Evolutionary conservation across 2,329 filamentous ascomycete genomes (phyloP).

Genomic region (Paracoccidioides brasiliensis): DNA sequence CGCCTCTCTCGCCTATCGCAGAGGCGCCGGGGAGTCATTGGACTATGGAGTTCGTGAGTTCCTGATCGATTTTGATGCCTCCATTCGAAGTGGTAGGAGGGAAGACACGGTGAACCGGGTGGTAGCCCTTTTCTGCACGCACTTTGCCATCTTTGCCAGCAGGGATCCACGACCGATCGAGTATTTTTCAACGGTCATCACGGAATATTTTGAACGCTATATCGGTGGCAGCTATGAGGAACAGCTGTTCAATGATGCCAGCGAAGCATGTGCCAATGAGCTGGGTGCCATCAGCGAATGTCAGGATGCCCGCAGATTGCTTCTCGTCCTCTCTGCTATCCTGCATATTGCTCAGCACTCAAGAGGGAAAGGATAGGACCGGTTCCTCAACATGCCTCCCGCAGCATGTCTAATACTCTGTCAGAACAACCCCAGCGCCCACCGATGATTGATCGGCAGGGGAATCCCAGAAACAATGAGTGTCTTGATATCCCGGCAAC

Average conservation of each 20-base stretch:
- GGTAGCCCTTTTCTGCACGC: constrained; percentile 7
- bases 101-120: constrained; percentile 12
- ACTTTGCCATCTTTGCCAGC: constrained; percentile 12
- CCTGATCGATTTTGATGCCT: constrained; percentile 13
- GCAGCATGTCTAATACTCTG: constrained; percentile 16
- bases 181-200: constrained; percentile 11
- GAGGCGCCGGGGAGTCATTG: constrained; percentile 11
- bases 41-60: constrained; percentile 14
- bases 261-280: constrained; percentile 15
- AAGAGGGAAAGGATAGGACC: constrained; percentile 10
- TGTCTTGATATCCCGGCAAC: constrained; percentile 7
- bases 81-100: constrained; percentile 10
- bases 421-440: constrained; percentile 11
- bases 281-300: constrained; percentile 12
- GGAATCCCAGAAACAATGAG: constrained; percentile 10
- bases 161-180: constrained; percentile 13
- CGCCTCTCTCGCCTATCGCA: constrained; percentile 11
- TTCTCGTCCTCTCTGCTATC: constrained; percentile 14
- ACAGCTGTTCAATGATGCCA: constrained; percentile 14
- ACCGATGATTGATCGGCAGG: constrained; percentile 14
- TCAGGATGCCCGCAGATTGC: constrained; percentile 11
- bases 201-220: constrained; percentile 16
- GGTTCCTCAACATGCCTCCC: constrained; percentile 11
- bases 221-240: constrained; percentile 14
- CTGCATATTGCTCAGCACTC: constrained; percentile 17